phyloP scores from a whole-genome alignment of 2,329 filamentous ascomycete species.

The Diplodia corticola region DNA sequence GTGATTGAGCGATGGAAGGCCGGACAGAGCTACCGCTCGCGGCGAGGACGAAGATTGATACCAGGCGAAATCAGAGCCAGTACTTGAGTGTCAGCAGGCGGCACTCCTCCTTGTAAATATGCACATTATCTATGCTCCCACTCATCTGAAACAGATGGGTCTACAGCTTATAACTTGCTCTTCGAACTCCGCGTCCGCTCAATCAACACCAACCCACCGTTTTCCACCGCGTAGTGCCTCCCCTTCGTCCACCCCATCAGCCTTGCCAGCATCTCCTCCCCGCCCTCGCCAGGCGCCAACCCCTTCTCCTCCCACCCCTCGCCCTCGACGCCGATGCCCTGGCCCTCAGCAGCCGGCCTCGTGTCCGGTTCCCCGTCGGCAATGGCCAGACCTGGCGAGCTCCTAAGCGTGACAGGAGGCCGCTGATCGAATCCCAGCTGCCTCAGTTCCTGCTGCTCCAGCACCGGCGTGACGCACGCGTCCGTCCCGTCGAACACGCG shows the following conservation, averaged over 20 bases:
- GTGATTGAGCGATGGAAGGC: background rate
- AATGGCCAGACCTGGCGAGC: slow-evolving; percentile 68
- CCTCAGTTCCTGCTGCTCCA: slow-evolving; percentile 73
- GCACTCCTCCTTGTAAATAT: background rate
- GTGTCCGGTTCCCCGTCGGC: slow-evolving; percentile 47
- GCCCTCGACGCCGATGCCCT: slow-evolving; percentile 65
- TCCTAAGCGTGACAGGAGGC: slow-evolving; percentile 66
- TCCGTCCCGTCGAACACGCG: slow-evolving; percentile 83
- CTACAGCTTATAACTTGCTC: slow-evolving; percentile 10
- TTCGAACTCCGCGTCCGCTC: background rate
- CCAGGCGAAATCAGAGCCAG: background rate
- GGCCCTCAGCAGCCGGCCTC: slow-evolving; percentile 52
- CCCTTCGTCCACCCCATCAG: slow-evolving; percentile 82
- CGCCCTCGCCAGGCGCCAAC: slow-evolving; percentile 68
- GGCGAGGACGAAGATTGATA: background rate
- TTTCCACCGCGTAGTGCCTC: slow-evolving; percentile 65
- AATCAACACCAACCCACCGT: slow-evolving; percentile 56
- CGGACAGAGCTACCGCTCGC: background rate
- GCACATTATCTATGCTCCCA: background rate
- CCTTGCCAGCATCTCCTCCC: slow-evolving; percentile 64
- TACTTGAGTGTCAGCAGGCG: background rate
- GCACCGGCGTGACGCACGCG: slow-evolving; percentile 87
- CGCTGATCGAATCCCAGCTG: slow-evolving; percentile 65
- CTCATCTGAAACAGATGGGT: too few species aligned
- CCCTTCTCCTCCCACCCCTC: slow-evolving; percentile 64